Base-by-base conservation (phyloP, 2,329 filamentous ascomycete species). In the Xylaria digitata region DNA sequence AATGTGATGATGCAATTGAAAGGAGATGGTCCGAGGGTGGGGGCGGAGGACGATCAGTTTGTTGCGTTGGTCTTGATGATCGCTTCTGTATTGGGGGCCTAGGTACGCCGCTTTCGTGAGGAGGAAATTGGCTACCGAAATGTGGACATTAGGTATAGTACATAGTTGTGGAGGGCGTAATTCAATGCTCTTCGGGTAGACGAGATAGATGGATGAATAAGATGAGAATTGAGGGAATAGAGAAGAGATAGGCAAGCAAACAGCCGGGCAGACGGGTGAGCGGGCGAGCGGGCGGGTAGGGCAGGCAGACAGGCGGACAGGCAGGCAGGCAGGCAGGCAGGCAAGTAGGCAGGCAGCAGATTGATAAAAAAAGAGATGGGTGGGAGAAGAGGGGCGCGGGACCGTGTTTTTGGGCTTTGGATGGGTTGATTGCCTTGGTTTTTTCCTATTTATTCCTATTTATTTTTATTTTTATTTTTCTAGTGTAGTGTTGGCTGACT, bases 1-100 rank as follows among this genome's bases (percentile, higher is more conserved):
- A 56, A 62, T 42, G 49, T 46, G 7, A 62, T 61, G 61, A 69
- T 64, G 49, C 59, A 61, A 67, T 60, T 13, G 60, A 61, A 61
- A 61, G 21, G 37, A 66, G 59, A 63, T 64, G 23, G 46, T 40
- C 56, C 26, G 49, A 61, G 52, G 45, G 60, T 63, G 67, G 66
- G 67, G 67, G 66, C 63, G 45, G 46, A 62, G 55, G 58, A 65
- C 53, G 50, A 49, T 56, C 49, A 55, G 57, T 19, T 52, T 53
- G 57, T 48, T 46, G 64, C 54, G 59, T 46, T 57, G 49, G 65
- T 52, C 45, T 55, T 34, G 58, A 64, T 57, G 65, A 65, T 67
- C 61, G 52, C 61, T 58, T 49, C 53, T 56, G 61, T 40, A 56
- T 65, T 26, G 37, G 37, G 42, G 32, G 57, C 57, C 46, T 54